Conservation (phyloP, 2,329 filamentous ascomycete species). For the Fusarium buxicola region DNA sequence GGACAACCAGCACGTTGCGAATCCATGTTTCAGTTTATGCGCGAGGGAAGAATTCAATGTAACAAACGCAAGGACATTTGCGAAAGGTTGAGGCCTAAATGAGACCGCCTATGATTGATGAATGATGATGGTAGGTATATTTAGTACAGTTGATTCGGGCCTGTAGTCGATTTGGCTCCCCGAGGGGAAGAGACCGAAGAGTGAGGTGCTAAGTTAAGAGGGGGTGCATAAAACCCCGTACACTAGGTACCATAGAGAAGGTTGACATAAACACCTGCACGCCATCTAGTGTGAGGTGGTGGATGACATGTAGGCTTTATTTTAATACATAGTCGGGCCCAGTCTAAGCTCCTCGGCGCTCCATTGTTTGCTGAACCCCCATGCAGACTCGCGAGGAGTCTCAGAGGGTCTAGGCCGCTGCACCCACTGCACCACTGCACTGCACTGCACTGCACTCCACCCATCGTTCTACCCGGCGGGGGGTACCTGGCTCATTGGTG, state of each 20-base stretch:
- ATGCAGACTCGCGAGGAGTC: slow-evolving; percentile 21
- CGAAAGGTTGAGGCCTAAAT: slow-evolving; percentile 5
- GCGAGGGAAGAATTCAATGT: slow-evolving; percentile 2
- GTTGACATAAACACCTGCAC: background rate
- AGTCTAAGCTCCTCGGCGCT: background rate
- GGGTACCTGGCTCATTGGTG: slow-evolving; percentile 41
- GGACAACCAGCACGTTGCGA: slow-evolving; percentile 10
- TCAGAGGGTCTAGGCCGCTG: slow-evolving; percentile 34
- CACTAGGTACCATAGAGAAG: background rate
- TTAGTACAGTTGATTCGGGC: slow-evolving; percentile 7
- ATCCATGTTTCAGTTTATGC: slow-evolving; percentile 7
- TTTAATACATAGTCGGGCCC: background rate
- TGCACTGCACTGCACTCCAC: slow-evolving; percentile 24
- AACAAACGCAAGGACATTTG: slow-evolving; percentile 7
- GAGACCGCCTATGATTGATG: slow-evolving; percentile 8
- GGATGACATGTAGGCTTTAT: background rate
- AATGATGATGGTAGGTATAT: slow-evolving; percentile 12
- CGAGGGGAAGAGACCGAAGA: background rate
- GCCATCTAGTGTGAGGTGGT: background rate
- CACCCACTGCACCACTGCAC: slow-evolving; percentile 31
- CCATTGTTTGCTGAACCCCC: slow-evolving; percentile 3
- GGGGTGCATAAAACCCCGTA: background rate
- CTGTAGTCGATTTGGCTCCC: slow-evolving; percentile 2
- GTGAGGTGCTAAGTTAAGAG: no score
- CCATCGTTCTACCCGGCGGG: slow-evolving; percentile 32